Percentiles rank a stretch among this genome's conserved stretches.
phyloP scores from a whole-genome alignment of 176 grass and related monocot genomes.

The Rhynchospora tenuis region DNA sequence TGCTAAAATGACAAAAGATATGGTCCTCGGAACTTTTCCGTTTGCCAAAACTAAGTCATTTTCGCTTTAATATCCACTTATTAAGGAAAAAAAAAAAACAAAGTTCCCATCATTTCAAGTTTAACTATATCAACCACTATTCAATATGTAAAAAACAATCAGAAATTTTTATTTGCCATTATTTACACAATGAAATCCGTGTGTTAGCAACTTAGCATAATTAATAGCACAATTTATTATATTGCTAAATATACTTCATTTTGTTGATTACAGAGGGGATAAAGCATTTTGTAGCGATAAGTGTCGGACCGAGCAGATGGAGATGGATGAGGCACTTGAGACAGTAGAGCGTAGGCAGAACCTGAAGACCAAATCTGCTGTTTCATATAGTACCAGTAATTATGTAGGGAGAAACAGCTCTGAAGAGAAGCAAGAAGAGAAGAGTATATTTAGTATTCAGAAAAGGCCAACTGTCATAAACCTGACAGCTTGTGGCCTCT shows the following conservation, averaged over 20 bases:
- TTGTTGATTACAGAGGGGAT: conserved; percentile 42
- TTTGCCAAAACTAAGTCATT: not conserved
- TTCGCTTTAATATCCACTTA: not conserved
- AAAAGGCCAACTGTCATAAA: conserved; percentile 53
- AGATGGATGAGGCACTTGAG: conserved; percentile 69
- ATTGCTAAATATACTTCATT: not conserved
- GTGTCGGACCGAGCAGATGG: conserved; percentile 67
- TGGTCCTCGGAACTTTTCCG: not conserved
- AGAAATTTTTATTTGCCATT: not conserved
- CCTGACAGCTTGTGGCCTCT: conserved; percentile 38
- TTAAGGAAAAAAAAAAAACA: not conserved
- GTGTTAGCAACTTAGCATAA: not conserved
- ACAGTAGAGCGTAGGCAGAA: conserved; percentile 37
- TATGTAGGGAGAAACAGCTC: not conserved
- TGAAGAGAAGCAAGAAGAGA: not conserved
- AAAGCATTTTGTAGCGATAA: conserved; percentile 68
- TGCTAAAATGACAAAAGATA: not conserved
- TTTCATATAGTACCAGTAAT: not conserved
- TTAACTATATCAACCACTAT: not conserved
- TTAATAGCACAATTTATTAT: not conserved
- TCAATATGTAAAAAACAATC: not conserved
- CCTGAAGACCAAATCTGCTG: not conserved
- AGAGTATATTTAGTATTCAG: conserved; percentile 14
- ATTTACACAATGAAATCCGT: not conserved
- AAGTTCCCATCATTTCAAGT: not conserved